These are phyloP conservation scores for Rhodamnia rubescens DNA, from an alignment of 345 rosid genomes.

Conservation along the genomic window DNA sequence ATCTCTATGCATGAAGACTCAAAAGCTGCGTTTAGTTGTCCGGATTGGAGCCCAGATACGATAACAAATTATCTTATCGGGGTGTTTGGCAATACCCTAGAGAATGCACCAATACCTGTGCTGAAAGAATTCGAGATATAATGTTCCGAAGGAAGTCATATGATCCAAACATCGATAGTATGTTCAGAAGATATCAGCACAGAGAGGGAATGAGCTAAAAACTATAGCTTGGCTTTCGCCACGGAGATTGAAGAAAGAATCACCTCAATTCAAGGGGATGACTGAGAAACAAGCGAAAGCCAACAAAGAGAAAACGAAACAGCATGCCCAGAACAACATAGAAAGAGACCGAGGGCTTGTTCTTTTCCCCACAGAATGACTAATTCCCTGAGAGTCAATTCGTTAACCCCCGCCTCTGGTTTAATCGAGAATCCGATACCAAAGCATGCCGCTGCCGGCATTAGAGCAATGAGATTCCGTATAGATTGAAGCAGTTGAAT, in stretches of 20 bases:
- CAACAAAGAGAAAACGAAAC: neutral
- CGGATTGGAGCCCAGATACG: too few relatives aligned
- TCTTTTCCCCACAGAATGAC: neutral
- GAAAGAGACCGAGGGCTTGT: neutral
- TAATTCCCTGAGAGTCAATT: neutral
- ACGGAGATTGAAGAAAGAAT: neutral
- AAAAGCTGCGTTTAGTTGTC: too few relatives aligned
- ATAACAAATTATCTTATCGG: too few relatives aligned
- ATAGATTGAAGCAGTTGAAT: accelerated
- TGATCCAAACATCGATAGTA: neutral
- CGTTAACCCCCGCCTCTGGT: neutral
- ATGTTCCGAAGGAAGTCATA: neutral
- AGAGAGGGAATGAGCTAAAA: neutral
- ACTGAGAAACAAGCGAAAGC: neutral
- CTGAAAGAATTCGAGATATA: neutral
- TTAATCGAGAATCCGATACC: neutral
- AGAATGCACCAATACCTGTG: neutral
- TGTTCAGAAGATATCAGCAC: neutral
- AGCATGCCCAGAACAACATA: neutral
- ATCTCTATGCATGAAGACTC: neutral
- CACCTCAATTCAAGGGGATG: neutral
- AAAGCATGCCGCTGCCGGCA: neutral
- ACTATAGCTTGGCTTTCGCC: accelerated
- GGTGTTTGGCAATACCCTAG: too few relatives aligned
- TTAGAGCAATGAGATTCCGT: neutral